These are phyloP conservation scores for Dictyostelium brefeldianum DNA, from an alignment of 78 protist species.

Conservation along the genomic window DNA sequence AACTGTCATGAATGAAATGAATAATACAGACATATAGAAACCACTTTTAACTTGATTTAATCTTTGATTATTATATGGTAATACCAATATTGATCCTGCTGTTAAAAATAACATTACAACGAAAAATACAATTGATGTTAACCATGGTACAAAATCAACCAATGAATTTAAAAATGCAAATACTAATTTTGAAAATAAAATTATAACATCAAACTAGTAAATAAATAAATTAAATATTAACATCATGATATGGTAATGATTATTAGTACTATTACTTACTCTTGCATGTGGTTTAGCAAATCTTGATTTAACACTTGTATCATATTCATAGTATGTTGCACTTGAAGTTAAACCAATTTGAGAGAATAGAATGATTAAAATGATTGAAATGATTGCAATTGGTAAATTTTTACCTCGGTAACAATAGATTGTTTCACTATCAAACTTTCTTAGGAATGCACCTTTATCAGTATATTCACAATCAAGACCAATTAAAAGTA, in stretches of 20 bases:
- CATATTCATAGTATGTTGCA: constrained; percentile 70
- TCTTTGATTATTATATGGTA: constrained; percentile 65
- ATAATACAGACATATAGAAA: constrained; percentile 33
- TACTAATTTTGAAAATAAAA: constrained; percentile 50
- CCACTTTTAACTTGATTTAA: constrained; percentile 76
- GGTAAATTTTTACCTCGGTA: constrained; percentile 25
- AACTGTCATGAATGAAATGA: constrained; percentile 37
- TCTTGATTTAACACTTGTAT: constrained; percentile 19
- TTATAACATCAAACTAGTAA: constrained; percentile 41
- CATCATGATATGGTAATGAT: neutral
- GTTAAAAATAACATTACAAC: constrained; percentile 29
- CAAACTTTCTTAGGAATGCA: neutral
- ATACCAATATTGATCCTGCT: constrained; percentile 37
- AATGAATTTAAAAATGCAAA: constrained; percentile 54
- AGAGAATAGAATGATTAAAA: constrained; percentile 27
- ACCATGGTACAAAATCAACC: constrained; percentile 27
- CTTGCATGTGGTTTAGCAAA: constrained; percentile 81
- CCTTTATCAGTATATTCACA: neutral
- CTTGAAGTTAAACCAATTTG: neutral
- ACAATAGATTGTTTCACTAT: constrained; percentile 27
- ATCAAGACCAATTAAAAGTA: constrained; percentile 51
- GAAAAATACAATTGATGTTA: constrained; percentile 29
- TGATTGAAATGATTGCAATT: constrained; percentile 20
- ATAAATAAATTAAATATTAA: neutral
- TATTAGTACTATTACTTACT: constrained; percentile 19